These are phyloP conservation scores for Colletotrichum horii DNA, from an alignment of 2,329 filamentous ascomycete species.

Conservation along the genomic window DNA sequence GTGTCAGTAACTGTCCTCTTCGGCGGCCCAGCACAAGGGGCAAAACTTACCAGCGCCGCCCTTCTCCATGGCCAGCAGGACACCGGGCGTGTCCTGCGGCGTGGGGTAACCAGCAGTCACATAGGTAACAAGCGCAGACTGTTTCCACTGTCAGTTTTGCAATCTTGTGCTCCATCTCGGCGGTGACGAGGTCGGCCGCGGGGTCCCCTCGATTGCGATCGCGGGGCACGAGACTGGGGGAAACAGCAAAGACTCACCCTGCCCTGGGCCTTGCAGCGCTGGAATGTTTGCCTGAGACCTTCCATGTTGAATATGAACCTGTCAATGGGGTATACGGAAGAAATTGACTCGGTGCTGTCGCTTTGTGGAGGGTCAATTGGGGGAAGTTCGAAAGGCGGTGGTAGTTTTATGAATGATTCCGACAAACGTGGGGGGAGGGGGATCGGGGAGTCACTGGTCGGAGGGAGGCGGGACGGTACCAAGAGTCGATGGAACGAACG, in stretches of 20 bases:
- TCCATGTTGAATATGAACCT: constrained; percentile 50
- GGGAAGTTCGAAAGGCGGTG: not conserved
- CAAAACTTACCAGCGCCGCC: constrained; percentile 80
- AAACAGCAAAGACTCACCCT: constrained; percentile 48
- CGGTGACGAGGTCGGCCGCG: not conserved
- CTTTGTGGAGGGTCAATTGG: not conserved
- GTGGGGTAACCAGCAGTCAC: constrained; percentile 93
- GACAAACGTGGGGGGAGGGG: not conserved
- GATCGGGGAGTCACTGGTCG: not conserved
- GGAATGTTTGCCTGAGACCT: constrained; percentile 62
- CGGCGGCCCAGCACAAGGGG: not conserved
- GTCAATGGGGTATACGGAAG: constrained; percentile 2
- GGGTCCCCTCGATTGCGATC: constrained; percentile 15
- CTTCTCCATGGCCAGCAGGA: constrained; percentile 88
- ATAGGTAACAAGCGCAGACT: constrained; percentile 92
- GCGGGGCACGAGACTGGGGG: constrained; percentile 28
- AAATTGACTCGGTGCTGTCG: not conserved
- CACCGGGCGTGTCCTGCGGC: constrained; percentile 79
- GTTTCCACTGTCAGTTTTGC: constrained; percentile 20
- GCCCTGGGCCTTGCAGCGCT: constrained; percentile 63
- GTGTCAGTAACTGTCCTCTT: not conserved
- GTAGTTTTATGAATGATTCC: constrained; percentile 11
- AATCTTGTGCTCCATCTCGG: not conserved
- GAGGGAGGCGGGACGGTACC: not conserved
- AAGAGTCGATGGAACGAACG: not conserved